Conservation (phyloP, 441 rosid species). For the Syzygium syzygioides region DNA sequence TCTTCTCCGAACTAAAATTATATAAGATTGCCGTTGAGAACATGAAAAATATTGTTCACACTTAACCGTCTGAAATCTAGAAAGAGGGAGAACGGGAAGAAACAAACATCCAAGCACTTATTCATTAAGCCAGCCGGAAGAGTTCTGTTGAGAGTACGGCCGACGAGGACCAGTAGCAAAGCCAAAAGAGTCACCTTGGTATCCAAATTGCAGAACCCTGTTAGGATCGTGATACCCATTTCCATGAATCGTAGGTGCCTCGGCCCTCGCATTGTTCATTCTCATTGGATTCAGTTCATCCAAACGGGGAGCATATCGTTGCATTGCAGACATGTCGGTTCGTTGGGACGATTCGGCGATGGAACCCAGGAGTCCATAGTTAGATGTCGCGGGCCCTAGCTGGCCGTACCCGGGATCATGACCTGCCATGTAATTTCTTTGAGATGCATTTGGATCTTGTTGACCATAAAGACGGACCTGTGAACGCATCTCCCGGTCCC, state of each 20-base stretch:
- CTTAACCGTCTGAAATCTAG: not conserved
- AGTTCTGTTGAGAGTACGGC: conserved; percentile 20
- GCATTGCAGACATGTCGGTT: conserved; percentile 35
- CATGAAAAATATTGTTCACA: not conserved
- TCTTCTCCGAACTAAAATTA: not conserved
- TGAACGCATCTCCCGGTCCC: conserved; percentile 17
- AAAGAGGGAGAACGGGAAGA: not conserved
- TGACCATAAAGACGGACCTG: conserved; percentile 26
- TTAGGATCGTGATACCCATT: conserved; percentile 20
- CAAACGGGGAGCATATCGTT: conserved; percentile 55
- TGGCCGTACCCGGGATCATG: conserved; percentile 16
- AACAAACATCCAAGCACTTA: conserved; percentile 11
- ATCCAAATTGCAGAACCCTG: conserved; percentile 22
- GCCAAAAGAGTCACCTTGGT: conserved; percentile 14
- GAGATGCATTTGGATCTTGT: conserved; percentile 14
- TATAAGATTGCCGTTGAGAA: not conserved
- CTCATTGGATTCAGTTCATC: conserved; percentile 50
- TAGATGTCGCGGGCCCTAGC: conserved; percentile 19
- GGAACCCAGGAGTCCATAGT: conserved; percentile 19
- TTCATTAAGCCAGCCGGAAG: conserved; percentile 68
- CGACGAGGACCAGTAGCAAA: conserved; percentile 45
- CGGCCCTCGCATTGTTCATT: conserved; percentile 27
- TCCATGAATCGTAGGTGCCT: conserved; percentile 18
- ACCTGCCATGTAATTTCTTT: conserved; percentile 21
- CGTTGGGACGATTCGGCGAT: conserved; percentile 22